Percentiles rank a stretch among this genome's conserved stretches.
phyloP scores from a whole-genome alignment of 768 basidiomycete genomes.

The Boletellus ananas region DNA sequence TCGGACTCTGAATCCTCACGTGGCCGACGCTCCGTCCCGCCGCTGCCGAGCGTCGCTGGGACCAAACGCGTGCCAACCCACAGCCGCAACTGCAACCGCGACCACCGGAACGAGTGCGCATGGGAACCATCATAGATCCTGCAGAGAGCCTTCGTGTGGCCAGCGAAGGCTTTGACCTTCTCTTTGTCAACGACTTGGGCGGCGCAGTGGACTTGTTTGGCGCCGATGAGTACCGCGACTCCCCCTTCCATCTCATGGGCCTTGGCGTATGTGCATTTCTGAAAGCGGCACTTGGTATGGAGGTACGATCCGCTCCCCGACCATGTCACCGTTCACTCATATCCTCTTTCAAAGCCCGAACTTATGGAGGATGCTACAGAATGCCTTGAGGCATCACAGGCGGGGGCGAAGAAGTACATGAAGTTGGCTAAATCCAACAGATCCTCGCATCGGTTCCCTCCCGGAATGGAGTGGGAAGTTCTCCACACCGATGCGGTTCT shows the following conservation, averaged over 20 bases:
- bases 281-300: slow-evolving; percentile 79
- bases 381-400: slow-evolving; percentile 55
- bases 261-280: slow-evolving; percentile 69
- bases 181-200: slow-evolving; percentile 66
- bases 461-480: slow-evolving; percentile 75
- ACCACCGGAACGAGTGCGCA: neutral
- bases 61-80: neutral
- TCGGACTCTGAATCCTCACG: neutral
- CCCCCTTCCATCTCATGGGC: slow-evolving; percentile 72
- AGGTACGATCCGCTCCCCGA: slow-evolving; percentile 37
- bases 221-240: slow-evolving; percentile 31
- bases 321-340: neutral
- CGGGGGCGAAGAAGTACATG: slow-evolving; percentile 52
- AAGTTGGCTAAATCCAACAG: slow-evolving; percentile 34
- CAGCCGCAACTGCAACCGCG: neutral
- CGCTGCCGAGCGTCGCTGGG: neutral
- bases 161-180: slow-evolving; percentile 55
- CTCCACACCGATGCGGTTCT: slow-evolving; percentile 70
- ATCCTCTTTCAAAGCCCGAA: slow-evolving; percentile 39
- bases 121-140: slow-evolving; percentile 20
- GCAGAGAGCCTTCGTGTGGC: slow-evolving; percentile 33
- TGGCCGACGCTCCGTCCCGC: neutral
- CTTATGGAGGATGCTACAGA: slow-evolving; percentile 61
- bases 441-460: slow-evolving; percentile 42
- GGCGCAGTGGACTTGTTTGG: slow-evolving; percentile 50